Conservation (phyloP, 2,329 filamentous ascomycete genomes). For the Fonsecaea multimorphosa region DNA sequence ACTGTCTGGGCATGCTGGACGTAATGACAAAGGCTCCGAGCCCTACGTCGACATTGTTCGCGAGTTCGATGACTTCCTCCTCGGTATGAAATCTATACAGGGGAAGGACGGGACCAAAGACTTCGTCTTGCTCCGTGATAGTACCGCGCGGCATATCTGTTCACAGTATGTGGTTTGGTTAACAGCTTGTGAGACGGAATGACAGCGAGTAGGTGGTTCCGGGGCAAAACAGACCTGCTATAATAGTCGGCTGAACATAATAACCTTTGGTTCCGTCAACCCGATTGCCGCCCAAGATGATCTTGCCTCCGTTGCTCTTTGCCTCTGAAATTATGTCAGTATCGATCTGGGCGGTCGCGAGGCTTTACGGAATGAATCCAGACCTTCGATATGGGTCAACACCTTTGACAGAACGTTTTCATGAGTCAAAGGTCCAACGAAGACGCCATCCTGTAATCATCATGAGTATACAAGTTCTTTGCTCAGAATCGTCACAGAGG, state of each 20-base stretch:
- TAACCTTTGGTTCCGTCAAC: slow-evolving; percentile 46
- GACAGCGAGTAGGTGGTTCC: not conserved
- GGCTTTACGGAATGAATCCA: not conserved
- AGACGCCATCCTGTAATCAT: slow-evolving; percentile 5
- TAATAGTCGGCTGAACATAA: slow-evolving; percentile 37
- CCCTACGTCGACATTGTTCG: slow-evolving; percentile 60
- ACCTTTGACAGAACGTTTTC: slow-evolving; percentile 49
- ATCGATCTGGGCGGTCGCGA: not conserved
- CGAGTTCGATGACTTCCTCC: slow-evolving; percentile 62
- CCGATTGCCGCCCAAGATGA: slow-evolving; percentile 39
- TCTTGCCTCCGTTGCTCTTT: slow-evolving; percentile 37
- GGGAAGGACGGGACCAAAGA: slow-evolving; percentile 57
- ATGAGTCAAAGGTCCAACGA: slow-evolving; percentile 14
- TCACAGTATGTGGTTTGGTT: not conserved
- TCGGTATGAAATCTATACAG: slow-evolving; percentile 58
- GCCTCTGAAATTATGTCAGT: slow-evolving; percentile 30
- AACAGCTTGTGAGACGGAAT: not conserved
- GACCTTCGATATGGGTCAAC: slow-evolving; percentile 10
- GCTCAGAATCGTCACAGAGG: not conserved
- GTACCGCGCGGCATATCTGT: slow-evolving; percentile 32
- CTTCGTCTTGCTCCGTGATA: slow-evolving; percentile 60
- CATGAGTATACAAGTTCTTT: not conserved
- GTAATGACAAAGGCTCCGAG: slow-evolving; percentile 66
- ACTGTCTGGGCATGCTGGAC: slow-evolving; percentile 57
- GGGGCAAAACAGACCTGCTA: slow-evolving; percentile 17